These are phyloP conservation scores for Phytopythium boreale DNA, from an alignment of 352 stramenopile species.

Conservation along the genomic window DNA sequence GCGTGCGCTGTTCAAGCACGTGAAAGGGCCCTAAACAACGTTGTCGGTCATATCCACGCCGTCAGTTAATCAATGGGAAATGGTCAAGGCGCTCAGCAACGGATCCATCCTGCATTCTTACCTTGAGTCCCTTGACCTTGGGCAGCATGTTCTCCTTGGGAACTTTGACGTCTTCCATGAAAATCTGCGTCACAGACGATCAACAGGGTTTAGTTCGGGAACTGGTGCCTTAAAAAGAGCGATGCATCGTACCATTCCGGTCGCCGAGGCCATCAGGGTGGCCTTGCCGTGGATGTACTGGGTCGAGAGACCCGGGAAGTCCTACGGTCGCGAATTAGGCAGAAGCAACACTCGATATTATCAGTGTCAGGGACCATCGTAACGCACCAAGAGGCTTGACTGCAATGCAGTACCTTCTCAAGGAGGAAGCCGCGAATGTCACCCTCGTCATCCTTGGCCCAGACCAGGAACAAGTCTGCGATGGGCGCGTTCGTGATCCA, in stretches of 20 bases:
- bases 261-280: constrained; percentile 92
- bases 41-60: not conserved
- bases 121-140: constrained; percentile 85
- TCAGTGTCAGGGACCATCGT: not conserved
- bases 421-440: constrained; percentile 95
- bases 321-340: constrained; percentile 26
- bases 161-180: constrained; percentile 96
- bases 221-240: not conserved
- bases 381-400: not conserved
- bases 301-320: constrained; percentile 90
- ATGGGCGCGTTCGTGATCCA: constrained; percentile 98
- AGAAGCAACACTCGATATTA: not conserved
- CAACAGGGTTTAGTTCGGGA: not conserved
- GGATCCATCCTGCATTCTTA: constrained; percentile 8
- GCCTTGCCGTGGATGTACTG: constrained; percentile 97
- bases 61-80: not conserved
- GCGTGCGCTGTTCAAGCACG: constrained; percentile 96
- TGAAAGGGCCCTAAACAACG: constrained; percentile 89
- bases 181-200: constrained; percentile 68
- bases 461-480: constrained; percentile 97
- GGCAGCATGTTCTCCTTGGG: constrained; percentile 93
- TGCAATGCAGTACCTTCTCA: constrained; percentile 66
- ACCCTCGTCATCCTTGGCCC: constrained; percentile 94
- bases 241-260: constrained; percentile 79
- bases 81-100: not conserved